phyloP scores from a whole-genome alignment of 1,139 yeast species.

The Suhomyces terraborum region DNA sequence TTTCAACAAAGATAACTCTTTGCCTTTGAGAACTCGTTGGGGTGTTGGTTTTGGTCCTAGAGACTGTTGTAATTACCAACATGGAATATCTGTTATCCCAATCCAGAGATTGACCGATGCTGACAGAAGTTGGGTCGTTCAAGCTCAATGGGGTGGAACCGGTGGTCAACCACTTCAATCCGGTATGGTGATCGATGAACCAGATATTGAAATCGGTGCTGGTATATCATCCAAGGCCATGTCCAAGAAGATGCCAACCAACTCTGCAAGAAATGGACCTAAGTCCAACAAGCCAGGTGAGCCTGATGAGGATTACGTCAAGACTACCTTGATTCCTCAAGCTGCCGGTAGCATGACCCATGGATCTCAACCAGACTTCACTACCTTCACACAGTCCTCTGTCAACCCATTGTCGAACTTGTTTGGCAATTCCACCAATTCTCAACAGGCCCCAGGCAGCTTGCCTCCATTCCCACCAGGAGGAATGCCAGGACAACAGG shows the following conservation, averaged over 20 bases:
- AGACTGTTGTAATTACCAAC: constrained; percentile 94
- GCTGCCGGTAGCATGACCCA: constrained; percentile 26
- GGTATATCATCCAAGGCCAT: constrained; percentile 94
- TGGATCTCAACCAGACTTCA: constrained; percentile 39
- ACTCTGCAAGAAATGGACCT: constrained; percentile 84
- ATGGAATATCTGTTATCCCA: constrained; percentile 87
- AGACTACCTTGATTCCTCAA: constrained; percentile 37
- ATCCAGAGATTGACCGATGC: constrained; percentile 88
- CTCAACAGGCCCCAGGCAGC: constrained; percentile 16
- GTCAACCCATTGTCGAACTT: constrained; percentile 58
- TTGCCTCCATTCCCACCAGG: constrained; percentile 22
- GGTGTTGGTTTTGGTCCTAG: constrained; percentile 99
- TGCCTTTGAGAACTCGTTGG: constrained; percentile 85
- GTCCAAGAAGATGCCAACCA: constrained; percentile 84
- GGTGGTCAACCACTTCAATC: constrained; percentile 83
- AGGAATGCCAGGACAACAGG: constrained; percentile 18
- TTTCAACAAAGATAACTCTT: constrained; percentile 52
- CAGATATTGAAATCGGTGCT: constrained; percentile 94
- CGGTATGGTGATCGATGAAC: constrained; percentile 91
- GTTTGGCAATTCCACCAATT: constrained; percentile 31
- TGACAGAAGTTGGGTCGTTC: constrained; percentile 83
- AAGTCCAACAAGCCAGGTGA: constrained; percentile 72
- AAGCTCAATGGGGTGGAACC: constrained; percentile 97
- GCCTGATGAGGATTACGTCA: constrained; percentile 49
- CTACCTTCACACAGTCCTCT: constrained; percentile 37